Evolutionary conservation across 2,329 filamentous ascomycete species (phyloP), one percentile per base, ranked within the genome.

Genomic region (Leptoxyphium fumago): DNA sequence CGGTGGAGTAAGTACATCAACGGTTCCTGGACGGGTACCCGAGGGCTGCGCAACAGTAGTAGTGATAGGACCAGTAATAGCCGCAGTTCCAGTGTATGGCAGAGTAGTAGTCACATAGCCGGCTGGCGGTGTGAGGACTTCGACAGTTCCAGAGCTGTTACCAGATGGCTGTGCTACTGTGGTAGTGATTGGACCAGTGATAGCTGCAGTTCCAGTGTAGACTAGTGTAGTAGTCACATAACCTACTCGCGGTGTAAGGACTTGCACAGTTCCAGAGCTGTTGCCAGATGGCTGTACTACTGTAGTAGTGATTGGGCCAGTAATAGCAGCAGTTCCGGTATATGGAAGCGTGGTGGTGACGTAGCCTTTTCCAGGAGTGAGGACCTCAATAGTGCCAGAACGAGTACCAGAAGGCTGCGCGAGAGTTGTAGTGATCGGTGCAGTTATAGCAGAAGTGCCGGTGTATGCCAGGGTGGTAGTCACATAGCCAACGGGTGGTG

Each of bases 31-130:
- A 14, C 30, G 38, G 13, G 46, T 45, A 13, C 46, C 46, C 13
- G 39, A 40, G 13, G 46, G 38, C 18, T 38, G 11, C 5, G 29
- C 21, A 10, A 42, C 40, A 17, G 46, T 48, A 5, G 28, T 32
- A 9, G 43, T 43, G 15, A 48, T 43, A 11, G 44, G 44, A 5
- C 38, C 26, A 4, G 44, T 46, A 29, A 46, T 41, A 5, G 44
- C 29, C 14, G 15, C 26, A 2, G 38, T 39, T 5, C 46, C 46
- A n/a, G 41, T 46, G 15, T 46, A 44, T 14, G 39, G 30, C 8
- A 32, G 14, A 26, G 46, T 48, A 14, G 38, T 39, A 17, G 46
- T 48, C 15, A 46, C 38, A 18, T 43, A 48, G 10, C 46, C 40
- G 17, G 39, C 30, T 9, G 32, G 32, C 9, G 32, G 32, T 4